Conservation (phyloP, 1,139 yeast species). For the Geotrichum europaeum region DNA sequence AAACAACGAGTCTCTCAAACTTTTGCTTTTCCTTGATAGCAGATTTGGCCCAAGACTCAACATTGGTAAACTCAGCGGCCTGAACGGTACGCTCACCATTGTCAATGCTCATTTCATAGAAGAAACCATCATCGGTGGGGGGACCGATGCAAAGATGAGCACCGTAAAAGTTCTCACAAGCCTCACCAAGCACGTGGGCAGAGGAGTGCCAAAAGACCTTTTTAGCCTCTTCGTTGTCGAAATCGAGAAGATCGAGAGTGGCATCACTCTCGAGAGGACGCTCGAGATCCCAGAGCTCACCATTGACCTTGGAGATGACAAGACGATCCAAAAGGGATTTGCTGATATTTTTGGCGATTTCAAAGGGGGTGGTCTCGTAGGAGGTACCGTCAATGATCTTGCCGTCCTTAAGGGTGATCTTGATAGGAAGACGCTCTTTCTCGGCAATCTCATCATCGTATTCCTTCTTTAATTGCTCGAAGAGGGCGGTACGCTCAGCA, state of each 20-base stretch:
- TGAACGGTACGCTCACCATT: constrained; percentile 70
- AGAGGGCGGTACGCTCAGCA: constrained; percentile 69
- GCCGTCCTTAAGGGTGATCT: constrained; percentile 84
- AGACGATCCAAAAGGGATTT: constrained; percentile 84
- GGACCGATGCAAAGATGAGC: constrained; percentile 93
- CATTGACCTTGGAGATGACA: constrained; percentile 86
- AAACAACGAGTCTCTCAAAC: constrained; percentile 86
- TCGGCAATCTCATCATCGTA: constrained; percentile 67
- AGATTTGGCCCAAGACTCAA: constrained; percentile 83
- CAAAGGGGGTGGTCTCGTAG: constrained; percentile 87
- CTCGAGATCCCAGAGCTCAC: constrained; percentile 89
- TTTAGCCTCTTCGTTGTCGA: constrained; percentile 83
- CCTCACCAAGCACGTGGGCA: constrained; percentile 97
- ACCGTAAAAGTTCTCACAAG: constrained; percentile 93
- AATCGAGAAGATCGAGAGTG: constrained; percentile 68
- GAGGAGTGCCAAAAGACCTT: constrained; percentile 98
- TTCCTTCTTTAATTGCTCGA: constrained; percentile 73
- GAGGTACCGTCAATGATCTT: constrained; percentile 68
- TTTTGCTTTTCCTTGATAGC: constrained; percentile 95
- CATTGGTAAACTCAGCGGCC: constrained; percentile 73
- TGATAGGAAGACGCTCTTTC: constrained; percentile 57
- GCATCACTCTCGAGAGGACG: constrained; percentile 82
- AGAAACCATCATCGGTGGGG: constrained; percentile 96
- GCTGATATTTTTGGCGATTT: constrained; percentile 77
- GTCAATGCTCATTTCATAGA: constrained; percentile 91